Conservation (phyloP, 1,139 yeast species). For the Kurtzmaniella quercitrusa region DNA sequence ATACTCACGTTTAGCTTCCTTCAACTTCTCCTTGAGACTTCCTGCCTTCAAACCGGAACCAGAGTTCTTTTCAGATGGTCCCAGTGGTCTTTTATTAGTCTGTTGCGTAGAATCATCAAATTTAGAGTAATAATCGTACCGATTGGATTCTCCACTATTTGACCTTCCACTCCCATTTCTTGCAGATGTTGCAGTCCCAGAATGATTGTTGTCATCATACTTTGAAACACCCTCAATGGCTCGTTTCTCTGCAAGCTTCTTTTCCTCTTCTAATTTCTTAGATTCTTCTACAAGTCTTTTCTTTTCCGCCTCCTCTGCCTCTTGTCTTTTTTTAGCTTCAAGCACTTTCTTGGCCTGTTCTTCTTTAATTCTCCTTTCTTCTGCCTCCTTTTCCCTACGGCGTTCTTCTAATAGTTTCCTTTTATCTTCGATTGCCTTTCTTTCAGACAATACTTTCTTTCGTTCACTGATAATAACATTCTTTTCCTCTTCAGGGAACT, state of each 20-base stretch:
- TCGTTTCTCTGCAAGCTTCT: slow-evolving; percentile 7
- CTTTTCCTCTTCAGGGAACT: slow-evolving; percentile 34
- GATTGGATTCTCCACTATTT: slow-evolving; percentile 10
- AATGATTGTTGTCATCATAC: neutral
- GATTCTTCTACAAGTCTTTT: slow-evolving; percentile 12
- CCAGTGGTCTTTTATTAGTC: slow-evolving; percentile 4
- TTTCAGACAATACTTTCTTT: slow-evolving; percentile 15
- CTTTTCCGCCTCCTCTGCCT: slow-evolving; percentile 15
- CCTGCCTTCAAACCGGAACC: neutral
- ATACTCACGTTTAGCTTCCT: slow-evolving; percentile 23
- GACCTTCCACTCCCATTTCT: neutral
- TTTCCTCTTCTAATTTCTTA: slow-evolving; percentile 10
- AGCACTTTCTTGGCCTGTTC: slow-evolving; percentile 13
- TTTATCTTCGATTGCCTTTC: slow-evolving; percentile 11
- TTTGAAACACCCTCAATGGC: slow-evolving; percentile 1
- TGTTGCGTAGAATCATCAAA: slow-evolving; percentile 12
- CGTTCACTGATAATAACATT: slow-evolving; percentile 19
- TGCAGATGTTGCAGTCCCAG: slow-evolving; percentile 6
- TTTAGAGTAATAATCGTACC: slow-evolving; percentile 31
- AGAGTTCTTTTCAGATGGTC: slow-evolving; percentile 6
- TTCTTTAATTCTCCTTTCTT: slow-evolving; percentile 20
- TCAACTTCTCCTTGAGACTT: slow-evolving; percentile 11
- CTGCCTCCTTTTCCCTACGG: slow-evolving; percentile 16
- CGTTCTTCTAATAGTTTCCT: slow-evolving; percentile 11
- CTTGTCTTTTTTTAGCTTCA: slow-evolving; percentile 14